Evolutionary conservation across 345 rosid genomes (phyloP), one percentile per base, ranked within the genome.

Genomic region (Corchorus capsularis): DNA sequence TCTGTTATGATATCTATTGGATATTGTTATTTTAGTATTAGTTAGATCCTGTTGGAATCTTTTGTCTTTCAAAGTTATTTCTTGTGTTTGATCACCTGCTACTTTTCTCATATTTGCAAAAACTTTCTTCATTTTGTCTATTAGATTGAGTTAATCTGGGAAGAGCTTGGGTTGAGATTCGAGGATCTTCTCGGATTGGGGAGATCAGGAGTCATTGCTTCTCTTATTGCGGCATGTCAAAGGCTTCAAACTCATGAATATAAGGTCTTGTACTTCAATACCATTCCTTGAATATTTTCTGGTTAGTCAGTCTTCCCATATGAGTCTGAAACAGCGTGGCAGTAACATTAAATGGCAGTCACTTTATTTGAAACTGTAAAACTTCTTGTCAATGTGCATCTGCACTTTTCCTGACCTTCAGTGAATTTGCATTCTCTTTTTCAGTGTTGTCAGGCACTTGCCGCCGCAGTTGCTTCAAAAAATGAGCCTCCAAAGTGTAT

Each of bases 121-220:
- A 19, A 2, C 39, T 46, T 1, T 27, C 74, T 35, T 77, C 46
- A 14, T 78, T 80, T 75, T 87, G 75, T 79, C 52, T 78, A 22
- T 75, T 59, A 96, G 99, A 87, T 96, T 88, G 91, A 84, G 69
- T 11, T 85, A 79, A 84, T 96, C 35, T 93, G 90, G 89, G 92
- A 91, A 79, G 96, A 90, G 78, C 90, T 96, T 81, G 92, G 97
- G 13, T 52, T 32, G 15, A 69, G 50, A 69, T 69, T 69, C 4
- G 84, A 46, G 83, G 94, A 91, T 83, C 92, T 96, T 85, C 91
- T 96, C 14, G 87, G 83, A 81, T 87, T 91, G 94, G 97, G 98
- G 78, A 89, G 82, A 81, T 77, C 99, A 37, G 97, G 94, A 84
- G 97, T 96, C 76, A 84, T 94, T 83, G 97, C 94, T 68, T 88